These are phyloP conservation scores for Pichia sp. DNA, from an alignment of 1,139 yeast genomes.

Conservation along the genomic window DNA sequence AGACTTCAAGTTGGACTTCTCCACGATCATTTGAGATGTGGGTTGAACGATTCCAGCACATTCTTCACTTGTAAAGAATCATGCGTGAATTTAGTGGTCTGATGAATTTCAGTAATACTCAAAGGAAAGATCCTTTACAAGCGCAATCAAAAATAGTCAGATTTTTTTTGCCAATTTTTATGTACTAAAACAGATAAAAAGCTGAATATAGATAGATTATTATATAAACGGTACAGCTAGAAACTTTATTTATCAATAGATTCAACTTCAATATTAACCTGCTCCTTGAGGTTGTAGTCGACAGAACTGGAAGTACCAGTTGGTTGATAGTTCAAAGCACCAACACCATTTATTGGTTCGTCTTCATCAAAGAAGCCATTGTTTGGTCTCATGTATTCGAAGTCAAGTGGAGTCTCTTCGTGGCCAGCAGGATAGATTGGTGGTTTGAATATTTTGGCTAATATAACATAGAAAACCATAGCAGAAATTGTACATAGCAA, in stretches of 20 bases:
- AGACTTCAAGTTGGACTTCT: too few species aligned
- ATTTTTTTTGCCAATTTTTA: too few species aligned
- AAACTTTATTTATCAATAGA: slow-evolving; percentile 2
- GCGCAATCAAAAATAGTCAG: too few species aligned
- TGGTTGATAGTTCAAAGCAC: slow-evolving; percentile 1
- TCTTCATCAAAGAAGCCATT: slow-evolving; percentile 18
- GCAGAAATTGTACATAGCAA: slow-evolving; percentile 12
- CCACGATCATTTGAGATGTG: too few species aligned
- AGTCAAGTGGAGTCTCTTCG: slow-evolving; percentile 12
- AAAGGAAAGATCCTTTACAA: too few species aligned
- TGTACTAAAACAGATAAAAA: too few species aligned
- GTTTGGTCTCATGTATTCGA: slow-evolving; percentile 12
- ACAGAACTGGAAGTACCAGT: slow-evolving; percentile 1
- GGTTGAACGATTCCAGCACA: too few species aligned
- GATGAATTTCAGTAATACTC: too few species aligned
- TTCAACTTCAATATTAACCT: slow-evolving; percentile 2
- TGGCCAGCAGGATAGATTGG: slow-evolving; percentile 14
- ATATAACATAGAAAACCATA: slow-evolving; percentile 9
- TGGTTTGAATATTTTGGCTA: slow-evolving; percentile 11
- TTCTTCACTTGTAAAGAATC: too few species aligned
- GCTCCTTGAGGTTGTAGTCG: slow-evolving; percentile 4
- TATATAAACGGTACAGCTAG: too few species aligned
- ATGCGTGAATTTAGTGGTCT: too few species aligned
- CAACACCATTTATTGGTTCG: slow-evolving; percentile 17
- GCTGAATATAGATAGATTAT: too few species aligned